A percentile compares a stretch with the other conserved stretches of the same genome.
Conservation (phyloP, 192 early-diverging fungal species). For the Gryganskiella cystojenkinii region DNA sequence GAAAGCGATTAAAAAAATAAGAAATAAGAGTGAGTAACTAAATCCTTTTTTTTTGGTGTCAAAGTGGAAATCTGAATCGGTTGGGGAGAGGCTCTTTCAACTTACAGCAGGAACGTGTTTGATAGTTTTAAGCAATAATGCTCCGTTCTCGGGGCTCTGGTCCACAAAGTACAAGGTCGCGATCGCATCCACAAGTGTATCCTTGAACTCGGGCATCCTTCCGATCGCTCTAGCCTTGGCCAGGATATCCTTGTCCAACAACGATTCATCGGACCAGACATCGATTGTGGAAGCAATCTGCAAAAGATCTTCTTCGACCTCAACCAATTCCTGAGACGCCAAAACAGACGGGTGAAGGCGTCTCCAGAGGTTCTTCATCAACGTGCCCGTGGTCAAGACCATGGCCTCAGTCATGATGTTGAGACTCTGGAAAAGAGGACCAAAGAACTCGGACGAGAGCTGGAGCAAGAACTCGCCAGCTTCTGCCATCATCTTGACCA, state of each 20-base stretch:
- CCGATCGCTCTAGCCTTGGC: constrained; percentile 46
- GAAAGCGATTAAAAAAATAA: neutral
- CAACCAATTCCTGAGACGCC: constrained; percentile 53
- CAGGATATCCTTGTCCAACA: constrained; percentile 39
- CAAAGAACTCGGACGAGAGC: constrained; percentile 46
- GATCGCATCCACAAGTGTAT: constrained; percentile 72
- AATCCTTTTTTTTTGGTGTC: no score
- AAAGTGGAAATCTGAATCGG: no score
- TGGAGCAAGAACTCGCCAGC: constrained; percentile 29
- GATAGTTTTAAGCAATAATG: constrained; percentile 55
- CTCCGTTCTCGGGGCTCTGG: constrained; percentile 59
- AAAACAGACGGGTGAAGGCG: constrained; percentile 61
- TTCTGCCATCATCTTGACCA: constrained; percentile 56
- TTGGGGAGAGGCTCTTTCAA: constrained; percentile 13
- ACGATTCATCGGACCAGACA: constrained; percentile 45
- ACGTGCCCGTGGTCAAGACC: constrained; percentile 53
- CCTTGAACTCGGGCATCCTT: constrained; percentile 63
- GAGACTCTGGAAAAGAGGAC: constrained; percentile 39
- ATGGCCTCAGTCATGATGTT: constrained; percentile 42
- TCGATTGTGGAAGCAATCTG: constrained; percentile 37
- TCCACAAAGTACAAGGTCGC: constrained; percentile 77
- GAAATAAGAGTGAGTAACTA: no score
- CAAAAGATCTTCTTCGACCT: constrained; percentile 54
- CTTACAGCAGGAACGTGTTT: constrained; percentile 63
- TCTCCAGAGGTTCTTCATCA: constrained; percentile 67